phyloP scores from a whole-genome alignment of 352 stramenopile species.

The Phytopythium chamaehyphon region DNA sequence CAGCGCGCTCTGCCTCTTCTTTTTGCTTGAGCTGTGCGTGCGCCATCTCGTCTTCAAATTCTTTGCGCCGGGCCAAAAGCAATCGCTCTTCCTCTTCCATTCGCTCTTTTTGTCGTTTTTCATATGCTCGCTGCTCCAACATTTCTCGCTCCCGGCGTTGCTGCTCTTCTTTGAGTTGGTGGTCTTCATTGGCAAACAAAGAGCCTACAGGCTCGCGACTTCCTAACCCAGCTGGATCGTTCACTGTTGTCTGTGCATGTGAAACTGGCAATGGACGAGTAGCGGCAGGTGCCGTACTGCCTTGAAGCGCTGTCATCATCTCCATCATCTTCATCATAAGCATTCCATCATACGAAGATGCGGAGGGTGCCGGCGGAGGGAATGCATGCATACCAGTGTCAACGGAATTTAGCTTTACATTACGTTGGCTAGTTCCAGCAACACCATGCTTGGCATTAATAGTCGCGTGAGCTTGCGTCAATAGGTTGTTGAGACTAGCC shows the following conservation, averaged over 20 bases:
- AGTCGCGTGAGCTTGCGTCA: constrained; percentile 52
- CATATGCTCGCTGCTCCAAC: constrained; percentile 44
- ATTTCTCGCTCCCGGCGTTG: constrained; percentile 39
- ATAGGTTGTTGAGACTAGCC: constrained; percentile 47
- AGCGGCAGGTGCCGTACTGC: neutral
- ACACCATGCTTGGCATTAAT: constrained; percentile 37
- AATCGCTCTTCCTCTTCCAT: constrained; percentile 37
- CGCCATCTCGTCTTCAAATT: constrained; percentile 45
- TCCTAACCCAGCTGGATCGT: too few relatives aligned
- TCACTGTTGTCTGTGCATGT: too few relatives aligned
- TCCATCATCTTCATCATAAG: constrained; percentile 70
- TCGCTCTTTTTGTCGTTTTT: constrained; percentile 29
- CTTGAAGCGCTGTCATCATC: constrained; percentile 34
- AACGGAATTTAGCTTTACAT: neutral
- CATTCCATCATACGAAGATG: constrained; percentile 19
- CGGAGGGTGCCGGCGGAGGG: neutral
- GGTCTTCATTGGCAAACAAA: constrained; percentile 4
- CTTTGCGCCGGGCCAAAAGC: constrained; percentile 22
- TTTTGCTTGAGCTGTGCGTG: constrained; percentile 24
- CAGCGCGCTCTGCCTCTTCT: constrained; percentile 32
- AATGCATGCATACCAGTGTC: neutral
- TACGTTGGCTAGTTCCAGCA: neutral
- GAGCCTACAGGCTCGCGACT: neutral
- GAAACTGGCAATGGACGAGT: neutral
- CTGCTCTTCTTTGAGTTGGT: constrained; percentile 27